Evolutionary conservation across 306 rosid genomes (phyloP).

Genomic region (Medicago lupulina): DNA sequence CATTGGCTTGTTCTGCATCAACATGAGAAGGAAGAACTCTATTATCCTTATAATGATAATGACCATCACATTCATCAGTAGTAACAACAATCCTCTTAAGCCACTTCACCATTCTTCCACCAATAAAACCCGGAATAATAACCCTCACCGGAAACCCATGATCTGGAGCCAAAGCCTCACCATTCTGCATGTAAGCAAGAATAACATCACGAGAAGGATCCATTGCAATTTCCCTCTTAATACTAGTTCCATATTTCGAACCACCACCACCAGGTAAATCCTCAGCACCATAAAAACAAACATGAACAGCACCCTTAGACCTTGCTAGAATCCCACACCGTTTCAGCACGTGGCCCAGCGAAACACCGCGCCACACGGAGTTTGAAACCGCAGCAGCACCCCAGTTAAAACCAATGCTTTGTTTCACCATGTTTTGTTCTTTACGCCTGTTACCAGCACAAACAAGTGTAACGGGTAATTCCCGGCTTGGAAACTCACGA

Average conservation of each 20-base stretch:
- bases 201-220: slow-evolving; percentile 79
- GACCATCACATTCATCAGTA: slow-evolving; percentile 53
- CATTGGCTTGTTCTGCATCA: slow-evolving; percentile 78
- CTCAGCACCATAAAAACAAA: slow-evolving; percentile 85
- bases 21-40: slow-evolving; percentile 83
- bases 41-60: slow-evolving; percentile 79
- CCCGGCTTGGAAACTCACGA: slow-evolving; percentile 59
- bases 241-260: slow-evolving; percentile 75
- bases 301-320: slow-evolving; percentile 60
- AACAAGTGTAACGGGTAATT: slow-evolving; percentile 66
- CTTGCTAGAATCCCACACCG: slow-evolving; percentile 63
- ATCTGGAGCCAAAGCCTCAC: slow-evolving; percentile 66
- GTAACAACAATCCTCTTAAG: slow-evolving; percentile 75
- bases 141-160: slow-evolving; percentile 88
- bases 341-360: slow-evolving; percentile 51
- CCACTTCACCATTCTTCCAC: slow-evolving; percentile 95
- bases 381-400: slow-evolving; percentile 76
- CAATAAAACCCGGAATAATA: slow-evolving; percentile 82
- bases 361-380: slow-evolving; percentile 74
- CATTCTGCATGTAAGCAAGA: slow-evolving; percentile 85
- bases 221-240: slow-evolving; percentile 66
- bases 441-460: slow-evolving; percentile 88
- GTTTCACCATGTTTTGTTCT: slow-evolving; percentile 82
- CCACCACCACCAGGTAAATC: slow-evolving; percentile 95
- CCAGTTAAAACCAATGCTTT: slow-evolving; percentile 87